Evolutionary conservation across 352 stramenopile genomes (phyloP), one percentile per base, ranked within the genome.

Genomic region (Phytophthora parvispora): DNA sequence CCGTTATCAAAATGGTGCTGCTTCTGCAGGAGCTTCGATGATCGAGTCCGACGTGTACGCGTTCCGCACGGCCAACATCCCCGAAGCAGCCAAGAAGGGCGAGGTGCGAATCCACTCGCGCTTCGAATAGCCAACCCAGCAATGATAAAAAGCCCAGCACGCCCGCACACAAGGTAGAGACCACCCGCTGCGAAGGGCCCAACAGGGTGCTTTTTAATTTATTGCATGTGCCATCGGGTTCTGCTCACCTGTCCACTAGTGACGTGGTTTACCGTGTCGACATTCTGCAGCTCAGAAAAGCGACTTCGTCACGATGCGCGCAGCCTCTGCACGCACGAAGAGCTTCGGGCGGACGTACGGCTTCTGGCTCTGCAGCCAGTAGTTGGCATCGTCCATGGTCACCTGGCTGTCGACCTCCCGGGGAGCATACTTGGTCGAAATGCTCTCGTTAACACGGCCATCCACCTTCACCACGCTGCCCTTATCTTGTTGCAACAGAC

Each of bases 311-410:
- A 94, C 77, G 56, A 97, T 90, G 18, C 89, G 89, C 45, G 87
- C 89, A 6, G 87, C 87, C 38, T 94, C 83, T 3, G 86, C 87
- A 47, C 89, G 89, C 25, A 92, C 85, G 73, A 97, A 97, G 16
- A 95, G 81, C 81, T 95, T 95, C 9, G 89, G 72, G 29, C 83
- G 80, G 48, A 95, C 68, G 66, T 95, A 95, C 47, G 89, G 87
- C 72, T 95, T 94, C 55, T 97, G 89, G 56, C 75, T 93, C 45
- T 86, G 57, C n/a, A 97, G 63, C 87, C 87, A 97, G 65, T 87
- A 97, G 20, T 74, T 86, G 27, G 87, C 89, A 40, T 97, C 89
- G 32, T 94, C 89, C 63, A 93, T 87, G 24, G 87, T 93, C 29
- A 97, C 83, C 65, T 97, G 83, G 70, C 86, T 80, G 61, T 95